Base-by-base conservation (phyloP, 2,329 filamentous ascomycete genomes). In the Colletotrichum musae region DNA sequence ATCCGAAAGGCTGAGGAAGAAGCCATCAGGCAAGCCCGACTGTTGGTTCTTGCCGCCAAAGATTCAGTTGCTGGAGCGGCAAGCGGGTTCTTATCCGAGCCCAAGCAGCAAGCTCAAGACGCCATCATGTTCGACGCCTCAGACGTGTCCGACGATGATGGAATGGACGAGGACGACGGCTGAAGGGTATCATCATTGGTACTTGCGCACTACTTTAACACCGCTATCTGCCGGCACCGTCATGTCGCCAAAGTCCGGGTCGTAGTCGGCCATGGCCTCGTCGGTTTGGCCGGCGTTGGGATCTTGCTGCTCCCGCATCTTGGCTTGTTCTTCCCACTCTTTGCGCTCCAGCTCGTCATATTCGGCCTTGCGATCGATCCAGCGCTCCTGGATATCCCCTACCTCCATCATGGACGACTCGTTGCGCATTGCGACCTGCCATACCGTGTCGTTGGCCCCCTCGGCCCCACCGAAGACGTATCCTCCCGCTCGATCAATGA, bases 371-470 rank as follows among this genome's bases (percentile, higher is more conserved):
- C 91, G 87, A 81, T 98, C 95, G 39, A 99, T 84, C 96, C 96
- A 99, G 70, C 96, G 88, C 83, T 99, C 96, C 81, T 99, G 96
- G 72, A 98, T 91, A 80, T 99, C 95, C 69, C 92, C 86, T 10
- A 94, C 90, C 75, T 97, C 94, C 86, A 97, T 90, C 81, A 91
- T 83, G 39, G 89, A 89, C 43, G 90, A 89, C 68, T 91, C 90
- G 68, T 91, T 90, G 65, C 94, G 90, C 90, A 98, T 97, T 3
- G 96, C 94, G 52, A 98, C 91, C 76, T 97, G 94, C 96, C 96
- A 99, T n/a, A 99, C 89, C 6, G 92, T 95, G 78, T 99, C 95
- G 74, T 98, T 98, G 53, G 94, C 94, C 2, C 94, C 95, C 78
- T 98, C 94, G 0, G 94, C 93, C 5, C 92, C 88, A 0, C 95